These are phyloP conservation scores for Pistacia integerrima DNA, from an alignment of 345 rosid species.

Conservation along the genomic window DNA sequence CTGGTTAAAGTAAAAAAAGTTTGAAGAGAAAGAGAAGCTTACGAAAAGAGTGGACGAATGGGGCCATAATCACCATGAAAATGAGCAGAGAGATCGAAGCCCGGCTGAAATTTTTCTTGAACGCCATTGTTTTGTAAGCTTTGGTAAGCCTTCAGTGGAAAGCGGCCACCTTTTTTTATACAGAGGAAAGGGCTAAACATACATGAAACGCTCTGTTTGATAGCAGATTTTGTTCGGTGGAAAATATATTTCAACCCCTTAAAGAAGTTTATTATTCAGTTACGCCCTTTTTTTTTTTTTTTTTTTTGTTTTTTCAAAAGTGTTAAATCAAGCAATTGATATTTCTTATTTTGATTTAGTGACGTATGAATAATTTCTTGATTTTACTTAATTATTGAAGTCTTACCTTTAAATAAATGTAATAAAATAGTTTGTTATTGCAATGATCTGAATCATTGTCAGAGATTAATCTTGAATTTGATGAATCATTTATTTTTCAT, in stretches of 20 bases:
- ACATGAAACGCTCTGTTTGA: background rate
- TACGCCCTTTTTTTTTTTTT: background rate
- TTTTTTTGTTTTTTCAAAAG: too few relatives aligned
- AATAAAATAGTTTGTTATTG: too few relatives aligned
- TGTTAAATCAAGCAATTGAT: too few relatives aligned
- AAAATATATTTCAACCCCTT: too few relatives aligned
- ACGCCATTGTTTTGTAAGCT: slow-evolving; percentile 14
- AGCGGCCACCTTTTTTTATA: slow-evolving; percentile 6
- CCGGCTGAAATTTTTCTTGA: slow-evolving; percentile 21
- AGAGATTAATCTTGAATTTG: too few relatives aligned
- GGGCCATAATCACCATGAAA: slow-evolving; percentile 20
- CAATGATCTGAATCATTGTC: too few relatives aligned
- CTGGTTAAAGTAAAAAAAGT: background rate
- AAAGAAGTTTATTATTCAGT: background rate
- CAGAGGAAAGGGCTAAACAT: background rate
- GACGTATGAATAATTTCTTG: too few relatives aligned
- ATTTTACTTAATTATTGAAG: too few relatives aligned
- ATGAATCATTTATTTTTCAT: too few relatives aligned
- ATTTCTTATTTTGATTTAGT: too few relatives aligned
- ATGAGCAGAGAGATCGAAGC: slow-evolving; percentile 22
- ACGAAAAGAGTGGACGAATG: slow-evolving; percentile 32
- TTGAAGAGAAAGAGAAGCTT: background rate
- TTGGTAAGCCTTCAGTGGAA: background rate
- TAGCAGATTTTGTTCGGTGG: background rate
- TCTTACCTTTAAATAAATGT: too few relatives aligned